Evolutionary conservation across 2,329 filamentous ascomycete genomes (phyloP), one percentile per base, ranked within the genome.

Genomic region (Arthrobotrys sphaeroides): DNA sequence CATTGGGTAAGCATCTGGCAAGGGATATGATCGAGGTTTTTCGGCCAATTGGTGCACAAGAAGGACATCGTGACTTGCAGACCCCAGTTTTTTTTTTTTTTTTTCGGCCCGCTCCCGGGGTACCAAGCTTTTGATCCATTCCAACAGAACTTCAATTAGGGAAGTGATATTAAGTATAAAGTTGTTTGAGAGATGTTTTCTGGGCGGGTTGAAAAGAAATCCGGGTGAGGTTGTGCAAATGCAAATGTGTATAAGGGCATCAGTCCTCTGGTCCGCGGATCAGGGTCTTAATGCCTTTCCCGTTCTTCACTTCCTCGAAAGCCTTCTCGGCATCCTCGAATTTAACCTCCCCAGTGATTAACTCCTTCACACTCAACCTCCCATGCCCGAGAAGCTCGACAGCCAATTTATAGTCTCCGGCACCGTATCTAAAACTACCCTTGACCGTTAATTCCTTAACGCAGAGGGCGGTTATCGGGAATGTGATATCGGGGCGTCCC

Each of bases 381-480:
- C 91, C 91, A 24, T 84, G 86, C 5, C 87, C 86, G 0, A 97
- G 88, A 76, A 98, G 86, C 77, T 92, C 88, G 49, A 97, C 86
- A 3, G 93, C 93, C 5, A 94, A 88, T 81, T 90, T 88, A 83
- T 97, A 98, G 83, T 97, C 94, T 18, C 94, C 94, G 65, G 89
- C 88, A 2, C 90, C 90, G 83, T 98, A 98, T 40, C 94, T 88
- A 86, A 98, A 98, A 77, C 90, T 94, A 20, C 94, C 94, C 81
- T 90, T 91, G 51, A 91, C 87, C 9, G 90, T 96, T 60, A 97
- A 86, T 85, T 98, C 94, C 85, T 97, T 97, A 59, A 90, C 87
- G 82, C 93, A 96, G 81, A 96, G 86, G 3, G 91, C 90, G 88
- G 94, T 91, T 82, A 98, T 96, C 60, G 94, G 94, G 85, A 97